Percentiles rank a stretch among this genome's conserved stretches.
Evolutionary conservation across 2,329 filamentous ascomycete species (phyloP).

Genomic region (Penicillium fuscoglaucum): DNA sequence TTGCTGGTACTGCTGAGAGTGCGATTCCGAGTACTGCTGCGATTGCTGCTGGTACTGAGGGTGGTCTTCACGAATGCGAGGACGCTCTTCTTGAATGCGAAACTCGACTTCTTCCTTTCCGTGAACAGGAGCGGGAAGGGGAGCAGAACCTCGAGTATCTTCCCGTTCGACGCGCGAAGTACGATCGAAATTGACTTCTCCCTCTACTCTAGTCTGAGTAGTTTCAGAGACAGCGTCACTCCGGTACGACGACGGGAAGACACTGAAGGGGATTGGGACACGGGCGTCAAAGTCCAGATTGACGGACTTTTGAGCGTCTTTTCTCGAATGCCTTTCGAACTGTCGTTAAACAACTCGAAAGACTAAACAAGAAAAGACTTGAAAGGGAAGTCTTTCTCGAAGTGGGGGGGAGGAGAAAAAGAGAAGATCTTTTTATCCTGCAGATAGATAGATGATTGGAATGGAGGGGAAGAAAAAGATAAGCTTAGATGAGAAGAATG

Average conservation of each 20-base stretch:
- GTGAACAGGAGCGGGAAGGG: conserved; percentile 62
- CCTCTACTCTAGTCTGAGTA: conserved; percentile 80
- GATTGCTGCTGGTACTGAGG: conserved; percentile 13
- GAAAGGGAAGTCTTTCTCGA: conserved; percentile 41
- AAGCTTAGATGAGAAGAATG: conserved; percentile 17
- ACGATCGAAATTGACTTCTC: conserved; percentile 75
- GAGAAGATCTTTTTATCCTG: conserved; percentile 8
- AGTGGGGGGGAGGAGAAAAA: conserved; percentile 16
- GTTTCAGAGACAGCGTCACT: conserved; percentile 66
- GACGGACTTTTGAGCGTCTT: conserved; percentile 72
- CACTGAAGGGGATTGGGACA: conserved; percentile 98
- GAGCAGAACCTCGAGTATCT: conserved; percentile 76
- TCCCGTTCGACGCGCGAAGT: conserved; percentile 92
- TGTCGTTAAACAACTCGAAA: conserved; percentile 49
- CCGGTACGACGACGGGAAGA: conserved; percentile 98
- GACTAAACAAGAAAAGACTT: conserved; percentile 52
- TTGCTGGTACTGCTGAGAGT: conserved; percentile 9
- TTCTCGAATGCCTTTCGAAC: conserved; percentile 64
- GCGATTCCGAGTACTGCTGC: conserved; percentile 4
- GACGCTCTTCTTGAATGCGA: conserved; percentile 58
- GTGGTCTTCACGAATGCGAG: conserved; percentile 34
- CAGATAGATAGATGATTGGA: conserved; percentile 23
- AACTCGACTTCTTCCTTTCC: conserved; percentile 85
- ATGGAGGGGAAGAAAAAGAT: conserved; percentile 18
- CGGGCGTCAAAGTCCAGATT: conserved; percentile 99